These are phyloP conservation scores for Sapria himalayana DNA, from an alignment of 345 rosid species.

Conservation along the genomic window DNA sequence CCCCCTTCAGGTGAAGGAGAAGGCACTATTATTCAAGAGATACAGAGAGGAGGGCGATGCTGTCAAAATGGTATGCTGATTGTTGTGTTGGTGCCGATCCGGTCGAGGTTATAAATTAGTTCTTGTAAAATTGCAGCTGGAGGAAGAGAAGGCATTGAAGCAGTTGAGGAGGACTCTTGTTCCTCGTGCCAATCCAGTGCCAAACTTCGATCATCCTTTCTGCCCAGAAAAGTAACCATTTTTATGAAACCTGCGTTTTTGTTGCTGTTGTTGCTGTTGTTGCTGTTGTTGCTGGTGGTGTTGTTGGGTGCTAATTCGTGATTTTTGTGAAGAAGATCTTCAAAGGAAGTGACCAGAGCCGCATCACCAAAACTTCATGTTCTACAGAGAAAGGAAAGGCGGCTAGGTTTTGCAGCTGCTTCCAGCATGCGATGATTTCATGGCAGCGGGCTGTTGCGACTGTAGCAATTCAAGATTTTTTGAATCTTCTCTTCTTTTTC, in stretches of 20 bases:
- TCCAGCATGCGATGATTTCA: slow-evolving; percentile 20
- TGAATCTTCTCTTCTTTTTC: slow-evolving; percentile 21
- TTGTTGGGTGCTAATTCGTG: not conserved
- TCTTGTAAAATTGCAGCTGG: slow-evolving; percentile 37
- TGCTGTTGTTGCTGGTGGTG: not conserved
- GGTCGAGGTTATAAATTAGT: too few species aligned
- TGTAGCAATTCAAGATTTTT: slow-evolving; percentile 52
- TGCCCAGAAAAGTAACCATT: slow-evolving; percentile 47
- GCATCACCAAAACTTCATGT: slow-evolving; percentile 42
- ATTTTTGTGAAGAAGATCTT: slow-evolving; percentile 29
- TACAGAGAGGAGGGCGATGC: slow-evolving; percentile 87
- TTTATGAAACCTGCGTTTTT: not conserved
- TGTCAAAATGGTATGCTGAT: slow-evolving; percentile 39
- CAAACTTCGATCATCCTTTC: slow-evolving; percentile 70
- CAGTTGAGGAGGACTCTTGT: slow-evolving; percentile 84
- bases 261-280: not conserved
- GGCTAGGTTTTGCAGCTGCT: slow-evolving; percentile 27
- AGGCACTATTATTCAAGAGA: slow-evolving; percentile 66
- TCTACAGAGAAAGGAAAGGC: slow-evolving; percentile 19
- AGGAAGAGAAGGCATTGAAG: slow-evolving; percentile 79
- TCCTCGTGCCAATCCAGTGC: slow-evolving; percentile 77
- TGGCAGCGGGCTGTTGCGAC: not conserved
- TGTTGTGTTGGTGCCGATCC: too few species aligned
- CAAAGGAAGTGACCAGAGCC: slow-evolving; percentile 37
- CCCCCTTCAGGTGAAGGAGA: slow-evolving; percentile 60